Conservation (phyloP, 441 rosid species). For the Adansonia grandidieri region DNA sequence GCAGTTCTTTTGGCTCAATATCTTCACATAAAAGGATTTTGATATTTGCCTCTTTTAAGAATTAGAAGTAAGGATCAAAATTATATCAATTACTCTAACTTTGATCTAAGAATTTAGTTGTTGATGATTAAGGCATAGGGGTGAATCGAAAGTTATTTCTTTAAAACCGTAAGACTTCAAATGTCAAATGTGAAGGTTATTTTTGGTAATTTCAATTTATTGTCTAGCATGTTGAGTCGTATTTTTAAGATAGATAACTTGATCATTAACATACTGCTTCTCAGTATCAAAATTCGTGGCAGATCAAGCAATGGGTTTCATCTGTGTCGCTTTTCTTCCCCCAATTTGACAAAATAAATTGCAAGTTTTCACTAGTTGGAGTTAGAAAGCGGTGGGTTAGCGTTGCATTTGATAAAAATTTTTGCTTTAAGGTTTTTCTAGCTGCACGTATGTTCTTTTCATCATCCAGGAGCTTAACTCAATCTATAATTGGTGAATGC, state of each 20-base stretch:
- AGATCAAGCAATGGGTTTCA: background rate
- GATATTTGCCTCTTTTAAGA: too few relatives aligned
- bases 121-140: too few relatives aligned
- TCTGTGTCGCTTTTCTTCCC: background rate
- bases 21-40: too few relatives aligned
- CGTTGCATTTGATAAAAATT: background rate
- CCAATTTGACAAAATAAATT: background rate
- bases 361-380: background rate
- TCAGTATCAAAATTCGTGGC: background rate
- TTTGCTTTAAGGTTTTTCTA: background rate
- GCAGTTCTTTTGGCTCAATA: too few relatives aligned
- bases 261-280: background rate
- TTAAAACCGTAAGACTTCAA: too few relatives aligned
- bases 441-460: too few relatives aligned
- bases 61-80: too few relatives aligned
- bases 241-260: background rate
- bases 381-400: background rate
- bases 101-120: too few relatives aligned
- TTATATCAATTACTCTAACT: too few relatives aligned
- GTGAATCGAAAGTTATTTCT: too few relatives aligned
- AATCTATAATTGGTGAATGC: background rate
- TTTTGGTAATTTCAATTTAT: background rate
- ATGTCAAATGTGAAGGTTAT: too few relatives aligned
- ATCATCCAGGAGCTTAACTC: background rate
- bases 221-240: slow-evolving; percentile 1